Evolutionary conservation across 257 asterid species (phyloP).

Genomic region (Eucommia ulmoides): DNA sequence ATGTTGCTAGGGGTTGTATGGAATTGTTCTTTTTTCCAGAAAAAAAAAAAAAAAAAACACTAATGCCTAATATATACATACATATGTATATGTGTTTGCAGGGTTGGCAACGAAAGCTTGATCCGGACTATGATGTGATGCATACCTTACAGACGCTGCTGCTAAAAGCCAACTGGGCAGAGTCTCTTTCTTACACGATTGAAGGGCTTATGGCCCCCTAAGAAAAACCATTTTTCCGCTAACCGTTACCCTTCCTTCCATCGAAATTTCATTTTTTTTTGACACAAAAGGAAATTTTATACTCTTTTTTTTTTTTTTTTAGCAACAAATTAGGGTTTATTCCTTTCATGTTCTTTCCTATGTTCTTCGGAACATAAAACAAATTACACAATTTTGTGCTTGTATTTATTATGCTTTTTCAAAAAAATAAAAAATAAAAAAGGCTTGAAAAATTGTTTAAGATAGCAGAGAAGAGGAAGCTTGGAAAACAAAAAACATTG

Average conservation of each 20-base stretch:
- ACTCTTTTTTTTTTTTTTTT: too few species aligned
- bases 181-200: background rate
- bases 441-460: too few species aligned
- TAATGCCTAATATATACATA: background rate
- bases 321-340: too few species aligned
- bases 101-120: conserved; percentile 1
- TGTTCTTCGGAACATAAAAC: too few species aligned
- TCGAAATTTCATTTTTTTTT: background rate
- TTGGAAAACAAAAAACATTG: too few species aligned
- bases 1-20: background rate
- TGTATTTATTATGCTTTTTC: too few species aligned
- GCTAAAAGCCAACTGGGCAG: background rate
- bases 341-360: too few species aligned
- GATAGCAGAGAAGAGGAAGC: too few species aligned
- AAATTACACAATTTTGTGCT: too few species aligned
- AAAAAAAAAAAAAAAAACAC: background rate
- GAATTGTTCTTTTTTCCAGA: background rate
- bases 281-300: background rate
- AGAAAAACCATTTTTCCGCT: too few species aligned
- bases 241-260: background rate
- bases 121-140: background rate
- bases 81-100: background rate
- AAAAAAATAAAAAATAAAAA: too few species aligned
- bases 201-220: background rate
- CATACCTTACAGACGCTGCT: background rate